Evolutionary conservation across 495 filamentous ascomycete species (phyloP), one percentile per base, ranked within the genome.

Genomic region (Staphylotrichum longicolle): DNA sequence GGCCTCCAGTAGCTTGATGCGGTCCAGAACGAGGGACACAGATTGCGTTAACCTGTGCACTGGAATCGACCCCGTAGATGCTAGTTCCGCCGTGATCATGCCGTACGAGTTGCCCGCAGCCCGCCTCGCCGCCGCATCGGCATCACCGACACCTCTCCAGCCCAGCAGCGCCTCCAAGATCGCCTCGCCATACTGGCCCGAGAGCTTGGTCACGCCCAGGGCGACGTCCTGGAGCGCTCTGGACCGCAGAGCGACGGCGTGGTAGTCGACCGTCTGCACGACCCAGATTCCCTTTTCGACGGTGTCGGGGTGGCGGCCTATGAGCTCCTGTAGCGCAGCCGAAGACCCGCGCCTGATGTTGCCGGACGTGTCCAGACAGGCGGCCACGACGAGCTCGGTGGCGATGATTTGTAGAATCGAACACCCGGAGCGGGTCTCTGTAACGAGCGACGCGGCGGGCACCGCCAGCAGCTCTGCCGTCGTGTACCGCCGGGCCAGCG

Each of bases 321-420:
- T 88, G 15, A 98, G 79, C 71, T 99, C 94, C 69, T 99, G 94
- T 41, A 99, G 74, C 14, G 94, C 94, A 51, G 94, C 94, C 20
- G 93, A 97, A 30, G 92, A 86, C 3, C 92, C 95, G 53, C 94
- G 83, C 44, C 94, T 82, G 63, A 98, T 95, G 61, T 98, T 99
- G 8, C 95, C 93, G 20, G 89, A 84, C 1, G 93, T 87, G 71
- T 99, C 94, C 11, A 97, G 78, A 64, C 88, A 94, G 6, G 92
- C 92, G 2, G 91, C 84, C 35, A 87, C 83, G 2, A 96, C 81
- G 9, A 99, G 79, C 65, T 94, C 86, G 0, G 86, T 85, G 6
- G 92, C 91, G 3, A 97, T 75, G 34, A 88, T 78, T 65, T 96
- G 93, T 42, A 93, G 63, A 32, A 91, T 82, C 11, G 84, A 85